phyloP scores from a whole-genome alignment of 805 yeast species.

The Barnettozyma californica region DNA sequence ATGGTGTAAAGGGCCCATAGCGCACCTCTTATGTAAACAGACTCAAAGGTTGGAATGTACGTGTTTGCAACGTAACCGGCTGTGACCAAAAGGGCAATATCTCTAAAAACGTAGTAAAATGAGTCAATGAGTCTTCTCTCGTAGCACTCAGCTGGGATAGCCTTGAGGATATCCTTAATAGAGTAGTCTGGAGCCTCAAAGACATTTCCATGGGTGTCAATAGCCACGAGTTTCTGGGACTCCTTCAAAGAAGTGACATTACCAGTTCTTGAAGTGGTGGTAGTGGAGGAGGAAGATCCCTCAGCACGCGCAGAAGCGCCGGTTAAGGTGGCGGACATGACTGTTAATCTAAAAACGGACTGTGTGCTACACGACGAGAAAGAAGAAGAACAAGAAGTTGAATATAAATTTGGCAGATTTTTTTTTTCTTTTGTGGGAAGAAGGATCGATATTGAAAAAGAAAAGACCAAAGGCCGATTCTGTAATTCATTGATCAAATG shows the following conservation, averaged over 20 bases:
- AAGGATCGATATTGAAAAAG: neutral
- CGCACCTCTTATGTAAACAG: conserved; percentile 39
- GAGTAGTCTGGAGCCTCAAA: conserved; percentile 72
- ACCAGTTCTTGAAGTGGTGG: conserved; percentile 10
- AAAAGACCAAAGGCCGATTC: neutral
- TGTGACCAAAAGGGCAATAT: conserved; percentile 43
- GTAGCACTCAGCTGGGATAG: conserved; percentile 72
- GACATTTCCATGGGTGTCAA: conserved; percentile 43
- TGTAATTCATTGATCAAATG: too few species aligned
- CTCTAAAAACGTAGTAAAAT: conserved; percentile 63
- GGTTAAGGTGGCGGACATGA: conserved; percentile 13
- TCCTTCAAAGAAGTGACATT: conserved; percentile 13
- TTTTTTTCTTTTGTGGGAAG: neutral
- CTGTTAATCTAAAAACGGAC: neutral
- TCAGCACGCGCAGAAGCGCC: conserved; percentile 7
- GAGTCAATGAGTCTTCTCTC: conserved; percentile 53
- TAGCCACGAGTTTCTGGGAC: conserved; percentile 30
- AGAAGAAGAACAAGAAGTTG: neutral
- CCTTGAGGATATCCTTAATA: conserved; percentile 66
- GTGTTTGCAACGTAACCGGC: conserved; percentile 50
- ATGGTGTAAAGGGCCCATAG: conserved; percentile 56
- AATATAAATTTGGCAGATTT: neutral
- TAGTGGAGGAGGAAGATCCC: conserved; percentile 7
- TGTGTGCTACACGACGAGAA: neutral
- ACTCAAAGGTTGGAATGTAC: conserved; percentile 47